A percentile compares a stretch with the other conserved stretches of the same genome.
phyloP scores from a whole-genome alignment of 305 asterid species.

The Fraxinus platypoda region DNA sequence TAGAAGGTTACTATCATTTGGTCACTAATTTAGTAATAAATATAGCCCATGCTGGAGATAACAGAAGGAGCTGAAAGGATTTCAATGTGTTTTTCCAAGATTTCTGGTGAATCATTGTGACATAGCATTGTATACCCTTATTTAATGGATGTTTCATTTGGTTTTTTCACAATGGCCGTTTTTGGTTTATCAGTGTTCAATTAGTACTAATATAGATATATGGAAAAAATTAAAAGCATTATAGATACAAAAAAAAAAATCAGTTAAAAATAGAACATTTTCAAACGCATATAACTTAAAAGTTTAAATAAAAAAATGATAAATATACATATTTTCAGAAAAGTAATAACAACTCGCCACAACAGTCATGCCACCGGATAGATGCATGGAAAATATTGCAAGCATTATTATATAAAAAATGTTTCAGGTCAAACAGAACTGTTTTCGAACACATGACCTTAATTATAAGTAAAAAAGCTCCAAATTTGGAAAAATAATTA shows the following conservation, averaged over 20 bases:
- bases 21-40: not conserved
- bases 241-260: too few relatives aligned
- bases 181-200: not conserved
- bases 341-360: not conserved
- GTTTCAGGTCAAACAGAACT: not conserved
- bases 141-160: not conserved
- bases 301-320: not conserved
- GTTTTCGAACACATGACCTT: not conserved
- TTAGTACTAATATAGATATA: not conserved
- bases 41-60: not conserved
- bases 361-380: not conserved
- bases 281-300: not conserved
- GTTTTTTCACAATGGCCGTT: not conserved
- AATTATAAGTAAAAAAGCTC: not conserved
- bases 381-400: not conserved
- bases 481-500: not conserved
- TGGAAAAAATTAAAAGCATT: not conserved
- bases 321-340: not conserved
- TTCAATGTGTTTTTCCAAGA: not conserved
- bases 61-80: not conserved
- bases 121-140: not conserved
- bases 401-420: not conserved
- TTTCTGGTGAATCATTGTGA: not conserved
- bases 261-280: not conserved
- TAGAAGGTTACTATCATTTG: not conserved